A percentile compares a stretch with the other conserved stretches of the same genome.
phyloP scores from a whole-genome alignment of 345 rosid species.

The Murraya koenigii region DNA sequence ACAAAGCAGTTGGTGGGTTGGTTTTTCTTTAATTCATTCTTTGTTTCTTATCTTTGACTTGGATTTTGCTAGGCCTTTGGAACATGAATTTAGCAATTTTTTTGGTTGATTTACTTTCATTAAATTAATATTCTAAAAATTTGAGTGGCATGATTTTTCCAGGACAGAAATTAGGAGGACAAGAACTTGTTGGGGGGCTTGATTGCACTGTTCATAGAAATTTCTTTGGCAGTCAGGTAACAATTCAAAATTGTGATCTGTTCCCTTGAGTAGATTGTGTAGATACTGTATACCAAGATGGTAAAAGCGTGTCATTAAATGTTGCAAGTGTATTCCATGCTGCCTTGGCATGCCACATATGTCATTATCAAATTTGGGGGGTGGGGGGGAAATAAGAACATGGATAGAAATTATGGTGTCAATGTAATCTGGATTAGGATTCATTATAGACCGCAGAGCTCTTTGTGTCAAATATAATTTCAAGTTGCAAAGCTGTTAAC shows the following conservation, averaged over 20 bases:
- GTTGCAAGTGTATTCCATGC: not conserved
- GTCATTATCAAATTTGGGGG: not conserved
- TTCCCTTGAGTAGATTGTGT: not conserved
- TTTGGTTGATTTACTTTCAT: not conserved
- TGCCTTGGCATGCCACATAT: not conserved
- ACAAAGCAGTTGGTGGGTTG: constrained; percentile 84
- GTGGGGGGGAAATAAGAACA: too few species aligned
- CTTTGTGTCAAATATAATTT: not conserved
- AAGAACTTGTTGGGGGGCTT: constrained; percentile 82
- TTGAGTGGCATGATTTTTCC: constrained; percentile 19
- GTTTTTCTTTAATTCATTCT: constrained; percentile 18
- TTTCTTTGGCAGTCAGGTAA: constrained; percentile 96
- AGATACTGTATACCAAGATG: not conserved
- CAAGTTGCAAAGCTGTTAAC: not conserved
- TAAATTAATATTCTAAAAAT: not conserved
- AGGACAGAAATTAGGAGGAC: constrained; percentile 97
- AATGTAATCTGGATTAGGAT: not conserved
- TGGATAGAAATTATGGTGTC: not conserved
- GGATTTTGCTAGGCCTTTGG: not conserved
- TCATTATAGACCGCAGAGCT: not conserved
- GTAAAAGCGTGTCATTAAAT: not conserved
- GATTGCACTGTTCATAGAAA: constrained; percentile 87
- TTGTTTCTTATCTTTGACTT: not conserved
- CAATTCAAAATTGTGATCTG: not conserved
- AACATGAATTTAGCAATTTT: not conserved